These are phyloP conservation scores for Inonotus hispidus DNA, from an alignment of 1,284 basidiomycete genomes.

Conservation along the genomic window DNA sequence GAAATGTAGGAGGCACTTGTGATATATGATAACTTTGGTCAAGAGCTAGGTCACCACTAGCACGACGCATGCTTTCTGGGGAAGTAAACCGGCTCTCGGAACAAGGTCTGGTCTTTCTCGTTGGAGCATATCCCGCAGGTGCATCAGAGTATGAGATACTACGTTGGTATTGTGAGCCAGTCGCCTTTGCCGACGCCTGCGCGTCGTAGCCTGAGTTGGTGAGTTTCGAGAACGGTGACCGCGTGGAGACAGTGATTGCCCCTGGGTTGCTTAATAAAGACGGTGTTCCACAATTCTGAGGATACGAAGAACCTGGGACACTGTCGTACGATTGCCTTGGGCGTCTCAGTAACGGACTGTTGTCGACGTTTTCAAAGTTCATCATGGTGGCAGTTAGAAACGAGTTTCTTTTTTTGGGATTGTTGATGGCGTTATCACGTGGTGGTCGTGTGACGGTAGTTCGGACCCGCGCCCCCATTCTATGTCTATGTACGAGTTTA, in stretches of 20 bases:
- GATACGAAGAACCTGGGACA: background rate
- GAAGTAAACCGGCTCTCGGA: background rate
- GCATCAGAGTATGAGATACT: no score
- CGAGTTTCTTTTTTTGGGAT: no score
- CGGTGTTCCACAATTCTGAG: background rate
- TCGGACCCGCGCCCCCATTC: no score
- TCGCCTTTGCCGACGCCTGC: background rate
- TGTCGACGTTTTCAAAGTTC: background rate
- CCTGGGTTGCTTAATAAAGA: background rate
- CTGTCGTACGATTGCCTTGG: background rate
- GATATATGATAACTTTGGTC: background rate
- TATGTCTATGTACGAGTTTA: no score
- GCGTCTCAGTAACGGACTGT: background rate
- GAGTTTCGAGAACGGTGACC: slow-evolving; percentile 9
- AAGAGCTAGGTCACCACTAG: background rate
- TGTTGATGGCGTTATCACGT: no score
- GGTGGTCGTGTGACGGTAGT: no score
- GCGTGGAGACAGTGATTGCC: background rate
- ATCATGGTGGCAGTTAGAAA: no score
- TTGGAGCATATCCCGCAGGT: no score
- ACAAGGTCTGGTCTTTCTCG: no score
- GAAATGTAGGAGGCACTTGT: no score
- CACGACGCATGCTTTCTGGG: background rate
- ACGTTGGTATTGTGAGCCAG: background rate
- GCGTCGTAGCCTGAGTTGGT: background rate